Evolutionary conservation across 176 grass and related monocot genomes (phyloP), one percentile per base, ranked within the genome.

Genomic region (Tillandsia fasciculata): DNA sequence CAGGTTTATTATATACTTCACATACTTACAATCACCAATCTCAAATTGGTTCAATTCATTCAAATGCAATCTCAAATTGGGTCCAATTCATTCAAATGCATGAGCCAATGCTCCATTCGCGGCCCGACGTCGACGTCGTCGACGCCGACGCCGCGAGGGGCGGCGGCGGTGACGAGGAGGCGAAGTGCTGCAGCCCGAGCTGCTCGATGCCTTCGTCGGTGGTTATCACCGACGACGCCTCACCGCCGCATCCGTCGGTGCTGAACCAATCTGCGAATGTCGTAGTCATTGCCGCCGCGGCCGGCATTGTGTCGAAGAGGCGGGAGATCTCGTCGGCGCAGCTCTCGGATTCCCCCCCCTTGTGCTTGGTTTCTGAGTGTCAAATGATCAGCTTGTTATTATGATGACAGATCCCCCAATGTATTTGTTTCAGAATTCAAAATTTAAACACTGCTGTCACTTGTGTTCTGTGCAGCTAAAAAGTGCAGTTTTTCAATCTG

Each of bases 131-230:
- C 20, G 20, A 20, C 54, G 85, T 78, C 0, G 74, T 15, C 1
- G 84, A 63, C 0, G 74, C 18, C 1, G 84, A 63, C 66, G 75
- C 27, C 20, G 20, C 20, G 20, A 20, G 20, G 20, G 20, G 24
- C 24, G 1, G 24, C 24, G 24, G 1, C 58, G 87, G 81, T 5
- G 79, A 23, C 48, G 23, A 65, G 9, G 78, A 64, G 67, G 77
- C 81, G 66, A 81, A 51, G 6, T 83, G 78, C 57, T 84, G 84
- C 53, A 85, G 79, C 47, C 78, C 78, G 66, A 90, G 49, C 77
- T 2, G 49, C 74, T 2, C 69, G 23, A 79, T 68, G 3, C 85
- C 84, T 0, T 90, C 87, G 20, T 90, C 86, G 33, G 81, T 87
- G 33, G 81, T 87, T 74, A 82, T 72, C 0, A 84, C 78, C 0